Percentiles rank a stretch among this genome's conserved stretches.
phyloP scores from a whole-genome alignment of 805 yeast species.

The Candida suzukii region DNA sequence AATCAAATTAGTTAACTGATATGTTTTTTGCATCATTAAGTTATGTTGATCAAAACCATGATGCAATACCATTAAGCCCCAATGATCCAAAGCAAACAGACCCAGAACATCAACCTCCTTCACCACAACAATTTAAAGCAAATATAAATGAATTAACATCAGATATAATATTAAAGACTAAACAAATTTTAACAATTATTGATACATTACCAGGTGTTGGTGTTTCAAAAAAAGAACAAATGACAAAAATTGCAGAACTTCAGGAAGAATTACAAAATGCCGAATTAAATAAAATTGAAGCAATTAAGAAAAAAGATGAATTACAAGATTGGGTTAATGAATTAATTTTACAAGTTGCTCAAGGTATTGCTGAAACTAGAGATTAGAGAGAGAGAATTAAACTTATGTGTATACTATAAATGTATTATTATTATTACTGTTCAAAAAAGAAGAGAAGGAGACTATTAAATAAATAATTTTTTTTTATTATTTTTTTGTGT shows the following conservation, averaged over 20 bases:
- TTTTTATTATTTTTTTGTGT: background rate
- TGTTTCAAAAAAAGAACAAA: slow-evolving; percentile 68
- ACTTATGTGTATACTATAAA: too few species aligned
- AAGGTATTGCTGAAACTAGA: slow-evolving; percentile 43
- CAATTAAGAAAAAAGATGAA: slow-evolving; percentile 57
- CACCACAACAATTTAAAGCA: slow-evolving; percentile 27
- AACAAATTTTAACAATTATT: slow-evolving; percentile 80
- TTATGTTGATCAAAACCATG: slow-evolving; percentile 74
- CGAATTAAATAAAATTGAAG: slow-evolving; percentile 50
- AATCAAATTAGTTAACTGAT: slow-evolving; percentile 46
- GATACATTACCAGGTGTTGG: slow-evolving; percentile 93
- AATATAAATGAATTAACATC: slow-evolving; percentile 73
- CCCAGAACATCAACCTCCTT: slow-evolving; percentile 43
- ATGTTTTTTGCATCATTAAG: slow-evolving; percentile 74
- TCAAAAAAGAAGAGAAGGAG: too few species aligned
- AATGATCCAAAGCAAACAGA: slow-evolving; percentile 56
- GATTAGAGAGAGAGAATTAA: too few species aligned
- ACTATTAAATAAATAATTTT: background rate
- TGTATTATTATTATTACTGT: too few species aligned
- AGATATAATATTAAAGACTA: slow-evolving; percentile 76
- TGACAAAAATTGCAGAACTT: slow-evolving; percentile 53
- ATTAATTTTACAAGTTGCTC: slow-evolving; percentile 53
- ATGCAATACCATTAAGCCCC: slow-evolving; percentile 39
- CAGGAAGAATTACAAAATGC: slow-evolving; percentile 54
- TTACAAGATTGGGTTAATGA: slow-evolving; percentile 57